These are phyloP conservation scores for Myxozyma sirexii DNA, from an alignment of 805 yeast species.

Conservation along the genomic window DNA sequence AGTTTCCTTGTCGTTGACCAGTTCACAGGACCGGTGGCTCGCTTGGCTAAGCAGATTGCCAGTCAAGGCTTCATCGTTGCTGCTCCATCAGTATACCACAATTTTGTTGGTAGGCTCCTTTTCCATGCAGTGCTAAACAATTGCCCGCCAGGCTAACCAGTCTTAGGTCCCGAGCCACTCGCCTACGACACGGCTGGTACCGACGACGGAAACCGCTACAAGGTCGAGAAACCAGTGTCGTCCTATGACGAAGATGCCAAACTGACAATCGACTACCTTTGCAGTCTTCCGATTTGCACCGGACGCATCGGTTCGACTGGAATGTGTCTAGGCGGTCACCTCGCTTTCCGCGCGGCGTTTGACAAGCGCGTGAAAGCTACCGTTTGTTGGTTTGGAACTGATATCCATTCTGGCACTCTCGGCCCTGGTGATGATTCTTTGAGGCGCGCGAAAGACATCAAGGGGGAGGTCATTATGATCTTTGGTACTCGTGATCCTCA, in stretches of 20 bases:
- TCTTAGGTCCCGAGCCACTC: conserved; percentile 56
- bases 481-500: conserved; percentile 78
- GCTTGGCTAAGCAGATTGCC: conserved; percentile 78
- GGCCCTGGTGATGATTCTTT: conserved; percentile 75
- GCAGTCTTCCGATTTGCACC: conserved; percentile 60
- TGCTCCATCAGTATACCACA: conserved; percentile 80
- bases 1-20: no score
- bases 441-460: conserved; percentile 55
- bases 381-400: conserved; percentile 80
- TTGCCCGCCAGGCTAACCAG: neutral
- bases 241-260: conserved; percentile 77
- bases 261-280: conserved; percentile 64
- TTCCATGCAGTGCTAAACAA: neutral
- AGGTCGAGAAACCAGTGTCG: conserved; percentile 64
- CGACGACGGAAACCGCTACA: conserved; percentile 69
- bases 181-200: conserved; percentile 74
- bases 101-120: conserved; percentile 51
- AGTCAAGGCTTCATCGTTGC: conserved; percentile 77
- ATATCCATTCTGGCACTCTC: conserved; percentile 67
- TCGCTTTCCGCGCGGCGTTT: conserved; percentile 70
- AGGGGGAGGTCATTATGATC: conserved; percentile 58
- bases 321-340: conserved; percentile 85
- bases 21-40: conserved; percentile 77
- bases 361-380: conserved; percentile 67
- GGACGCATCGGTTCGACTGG: conserved; percentile 82